Conservation (phyloP, 129 eudicot genomes). For the Artemisia argyi region DNA sequence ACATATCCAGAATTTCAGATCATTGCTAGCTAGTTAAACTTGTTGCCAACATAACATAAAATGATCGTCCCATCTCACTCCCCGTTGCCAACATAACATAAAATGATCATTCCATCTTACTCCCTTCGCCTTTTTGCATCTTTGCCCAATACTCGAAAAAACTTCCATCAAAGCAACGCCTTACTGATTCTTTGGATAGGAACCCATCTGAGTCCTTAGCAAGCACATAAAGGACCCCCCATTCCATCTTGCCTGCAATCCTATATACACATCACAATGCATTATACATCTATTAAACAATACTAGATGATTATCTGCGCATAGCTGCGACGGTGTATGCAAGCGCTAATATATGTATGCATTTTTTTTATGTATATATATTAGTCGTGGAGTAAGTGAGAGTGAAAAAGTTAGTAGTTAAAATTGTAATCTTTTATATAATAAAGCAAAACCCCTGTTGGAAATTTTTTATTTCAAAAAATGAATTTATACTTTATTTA, state of each 20-base stretch:
- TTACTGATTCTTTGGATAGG: slow-evolving; percentile 62
- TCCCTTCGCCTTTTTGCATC: slow-evolving; percentile 39
- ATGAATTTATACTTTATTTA: too few relatives aligned
- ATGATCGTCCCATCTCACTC: slow-evolving; percentile 34
- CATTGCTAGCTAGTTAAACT: slow-evolving; percentile 17
- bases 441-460: too few relatives aligned
- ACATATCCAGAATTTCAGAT: slow-evolving; percentile 14
- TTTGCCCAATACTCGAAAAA: slow-evolving; percentile 53
- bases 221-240: slow-evolving; percentile 49
- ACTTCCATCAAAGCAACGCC: slow-evolving; percentile 67
- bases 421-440: too few relatives aligned
- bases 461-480: too few relatives aligned
- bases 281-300: neutral
- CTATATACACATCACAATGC: slow-evolving; percentile 19
- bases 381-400: too few relatives aligned
- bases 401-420: too few relatives aligned
- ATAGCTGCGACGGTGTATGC: too few relatives aligned
- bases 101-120: slow-evolving; percentile 37
- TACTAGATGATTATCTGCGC: too few relatives aligned
- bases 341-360: too few relatives aligned
- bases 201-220: slow-evolving; percentile 63
- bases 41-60: slow-evolving; percentile 5
- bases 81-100: slow-evolving; percentile 8
- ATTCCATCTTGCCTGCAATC: slow-evolving; percentile 49
- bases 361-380: too few relatives aligned